Percentiles rank a stretch among this genome's conserved stretches.
These are phyloP conservation scores for Hemileccinum impolitum DNA, from an alignment of 768 basidiomycete species.

Conservation along the genomic window DNA sequence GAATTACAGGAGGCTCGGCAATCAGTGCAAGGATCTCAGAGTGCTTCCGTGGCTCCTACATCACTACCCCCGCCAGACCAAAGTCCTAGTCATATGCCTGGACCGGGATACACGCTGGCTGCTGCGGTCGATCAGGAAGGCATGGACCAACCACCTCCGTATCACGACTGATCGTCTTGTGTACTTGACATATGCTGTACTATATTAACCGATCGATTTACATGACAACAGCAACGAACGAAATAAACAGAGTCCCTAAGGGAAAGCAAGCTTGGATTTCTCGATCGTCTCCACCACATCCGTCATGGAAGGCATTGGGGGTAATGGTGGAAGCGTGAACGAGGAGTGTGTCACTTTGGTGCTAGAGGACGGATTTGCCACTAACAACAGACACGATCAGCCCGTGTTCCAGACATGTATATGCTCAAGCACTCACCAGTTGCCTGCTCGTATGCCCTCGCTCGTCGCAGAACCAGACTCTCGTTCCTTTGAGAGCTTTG, in stretches of 20 bases:
- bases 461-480: conserved; percentile 31
- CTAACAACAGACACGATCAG: conserved; percentile 4
- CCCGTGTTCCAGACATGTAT: background rate
- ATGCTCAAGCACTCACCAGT: conserved; percentile 10
- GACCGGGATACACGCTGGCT: conserved; percentile 19
- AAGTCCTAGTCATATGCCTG: conserved; percentile 20
- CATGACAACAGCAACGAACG: background rate
- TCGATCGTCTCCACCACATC: conserved; percentile 13
- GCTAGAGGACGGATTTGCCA: background rate
- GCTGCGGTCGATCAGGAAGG: conserved; percentile 2
- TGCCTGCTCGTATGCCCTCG: conserved; percentile 27
- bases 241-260: conserved; percentile 1
- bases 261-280: conserved; percentile 3
- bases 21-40: conserved; percentile 11
- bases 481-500: conserved; percentile 12
- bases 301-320: conserved; percentile 28
- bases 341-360: conserved; percentile 16
- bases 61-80: background rate
- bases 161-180: conserved; percentile 8
- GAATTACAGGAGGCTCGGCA: conserved; percentile 43
- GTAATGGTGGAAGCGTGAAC: conserved; percentile 40
- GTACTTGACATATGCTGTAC: background rate
- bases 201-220: conserved; percentile 1
- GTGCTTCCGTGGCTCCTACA: background rate
- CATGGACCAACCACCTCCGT: conserved; percentile 21